Base-by-base conservation (phyloP, 2,329 filamentous ascomycete genomes). In the Neophaeococcomyces mojaviensis region DNA sequence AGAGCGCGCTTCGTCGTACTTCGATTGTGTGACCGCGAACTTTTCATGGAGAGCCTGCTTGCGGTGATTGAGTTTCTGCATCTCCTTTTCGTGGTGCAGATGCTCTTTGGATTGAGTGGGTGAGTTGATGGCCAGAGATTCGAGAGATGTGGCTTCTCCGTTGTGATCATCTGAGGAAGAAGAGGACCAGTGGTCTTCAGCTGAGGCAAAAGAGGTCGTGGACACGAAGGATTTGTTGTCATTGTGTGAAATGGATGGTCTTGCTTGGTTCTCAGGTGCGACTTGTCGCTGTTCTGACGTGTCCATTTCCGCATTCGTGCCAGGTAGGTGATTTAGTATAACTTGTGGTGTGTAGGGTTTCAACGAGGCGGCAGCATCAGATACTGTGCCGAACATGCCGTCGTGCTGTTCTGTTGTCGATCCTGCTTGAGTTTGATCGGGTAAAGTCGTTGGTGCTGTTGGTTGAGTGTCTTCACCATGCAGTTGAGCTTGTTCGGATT, bases 271-370 rank as follows among this genome's bases (percentile, higher is more conserved):
- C 3, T 18, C 13, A 3, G 15, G 8, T 35, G 3, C 7, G n/a
- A 15, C 15, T 20, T 13, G 20, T 39, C 13, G 5, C 15, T 39
- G 13, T 22, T 39, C 50, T 49, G 10, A 18, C 20, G 6, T 4
- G 28, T 15, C 15, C 6, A 2, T 15, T n/a, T 19, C 12, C 13
- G 10, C 28, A 30, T 13, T 32, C 8, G 15, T 16, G 32, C 42
- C 33, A n/a, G 64, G 63, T 67, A 81, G 58, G 61, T 71, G 67
- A 64, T 72, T 51, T 56, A 72, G 26, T 61, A 78, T 46, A 55
- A 66, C 61, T 68, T 74, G 65, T 61, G 75, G 65, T 63, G 77
- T 61, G 60, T 69, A 57, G 61, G 71, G 58, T 66, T 74, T 74
- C 60, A 79, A 19, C 55, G 66, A 56, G 64, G 64, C 58, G 16